phyloP scores from a whole-genome alignment of 768 basidiomycete species.

The Phylloporus scabripes region DNA sequence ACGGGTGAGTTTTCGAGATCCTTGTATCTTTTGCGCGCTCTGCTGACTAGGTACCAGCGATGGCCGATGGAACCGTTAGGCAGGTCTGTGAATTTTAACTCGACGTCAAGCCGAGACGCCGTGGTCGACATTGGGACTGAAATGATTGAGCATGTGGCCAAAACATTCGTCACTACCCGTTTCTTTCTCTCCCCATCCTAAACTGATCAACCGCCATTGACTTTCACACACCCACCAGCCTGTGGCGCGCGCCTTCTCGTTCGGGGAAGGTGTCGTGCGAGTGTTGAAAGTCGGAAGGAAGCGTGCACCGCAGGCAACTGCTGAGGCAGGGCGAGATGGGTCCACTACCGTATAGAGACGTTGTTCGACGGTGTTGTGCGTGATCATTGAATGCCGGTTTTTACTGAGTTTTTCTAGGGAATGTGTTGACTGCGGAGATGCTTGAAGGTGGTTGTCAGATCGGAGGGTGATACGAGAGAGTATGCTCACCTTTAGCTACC shows the following conservation, averaged over 20 bases:
- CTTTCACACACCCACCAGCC: slow-evolving; percentile 82
- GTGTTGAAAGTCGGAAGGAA: slow-evolving; percentile 99
- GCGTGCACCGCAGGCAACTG: slow-evolving; percentile 81
- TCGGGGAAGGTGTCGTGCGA: slow-evolving; percentile 78
- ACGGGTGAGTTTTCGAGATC: slow-evolving; percentile 41
- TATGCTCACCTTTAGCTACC: slow-evolving; percentile 80
- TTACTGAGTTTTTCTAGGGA: slow-evolving; percentile 30
- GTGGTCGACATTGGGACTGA: slow-evolving; percentile 90
- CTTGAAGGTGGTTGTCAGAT: slow-evolving; percentile 76
- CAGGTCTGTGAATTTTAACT: slow-evolving; percentile 92
- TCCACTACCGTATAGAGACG: slow-evolving; percentile 82
- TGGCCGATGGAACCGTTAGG: slow-evolving; percentile 92
- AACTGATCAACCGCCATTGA: slow-evolving; percentile 52
- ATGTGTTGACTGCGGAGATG: slow-evolving; percentile 56
- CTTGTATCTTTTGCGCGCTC: not conserved
- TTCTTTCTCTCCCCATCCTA: not conserved
- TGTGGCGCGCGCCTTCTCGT: slow-evolving; percentile 82
- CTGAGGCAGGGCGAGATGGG: slow-evolving; percentile 84
- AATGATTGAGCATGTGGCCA: slow-evolving; percentile 91
- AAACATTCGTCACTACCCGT: slow-evolving; percentile 49
- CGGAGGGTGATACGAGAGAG: slow-evolving; percentile 84
- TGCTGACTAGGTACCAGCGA: slow-evolving; percentile 40
- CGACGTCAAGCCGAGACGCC: slow-evolving; percentile 67
- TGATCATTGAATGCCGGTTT: not conserved
- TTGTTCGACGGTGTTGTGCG: slow-evolving; percentile 78